Conservation (phyloP, 164 flowering plant species). For the Vitis labrusca region DNA sequence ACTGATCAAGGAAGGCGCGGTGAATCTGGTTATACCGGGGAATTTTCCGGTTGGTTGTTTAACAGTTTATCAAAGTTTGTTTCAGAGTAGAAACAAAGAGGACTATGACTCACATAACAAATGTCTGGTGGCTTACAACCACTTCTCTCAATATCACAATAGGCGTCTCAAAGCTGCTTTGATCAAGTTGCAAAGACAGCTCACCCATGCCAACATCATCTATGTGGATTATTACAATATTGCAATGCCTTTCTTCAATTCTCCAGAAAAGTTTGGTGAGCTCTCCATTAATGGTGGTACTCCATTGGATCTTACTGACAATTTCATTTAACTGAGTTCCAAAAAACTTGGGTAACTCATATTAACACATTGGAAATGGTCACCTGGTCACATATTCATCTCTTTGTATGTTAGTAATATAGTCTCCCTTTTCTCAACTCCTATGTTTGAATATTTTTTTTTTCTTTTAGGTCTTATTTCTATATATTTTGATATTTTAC, state of each 20-base stretch:
- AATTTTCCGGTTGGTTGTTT: conserved; percentile 32
- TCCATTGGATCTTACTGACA: too few species aligned
- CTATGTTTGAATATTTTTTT: too few species aligned
- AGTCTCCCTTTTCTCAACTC: too few species aligned
- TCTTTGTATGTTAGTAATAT: too few species aligned
- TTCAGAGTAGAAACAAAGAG: conserved; percentile 6
- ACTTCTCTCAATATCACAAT: conserved; percentile 25
- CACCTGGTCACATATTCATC: too few species aligned
- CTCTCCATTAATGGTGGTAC: too few species aligned
- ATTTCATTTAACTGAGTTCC: too few species aligned
- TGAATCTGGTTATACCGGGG: conserved; percentile 28
- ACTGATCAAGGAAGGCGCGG: conserved; percentile 25
- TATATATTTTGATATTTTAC: too few species aligned
- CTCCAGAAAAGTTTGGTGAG: conserved; percentile 25
- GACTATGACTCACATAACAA: conserved; percentile 28
- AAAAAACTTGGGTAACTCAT: too few species aligned
- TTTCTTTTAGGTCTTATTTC: too few species aligned
- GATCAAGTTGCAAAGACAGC: conserved; percentile 5
- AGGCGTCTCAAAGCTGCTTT: conserved; percentile 17
- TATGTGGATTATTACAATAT: conserved; percentile 38
- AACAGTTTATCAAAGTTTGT: conserved; percentile 10
- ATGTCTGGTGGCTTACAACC: conserved; percentile 21
- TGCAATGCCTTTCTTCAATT: conserved; percentile 15
- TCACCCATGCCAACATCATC: conserved; percentile 29
- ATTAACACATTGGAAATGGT: too few species aligned